phyloP scores from a whole-genome alignment of 2,329 filamentous ascomycete species.

The Geosmithia morbida region DNA sequence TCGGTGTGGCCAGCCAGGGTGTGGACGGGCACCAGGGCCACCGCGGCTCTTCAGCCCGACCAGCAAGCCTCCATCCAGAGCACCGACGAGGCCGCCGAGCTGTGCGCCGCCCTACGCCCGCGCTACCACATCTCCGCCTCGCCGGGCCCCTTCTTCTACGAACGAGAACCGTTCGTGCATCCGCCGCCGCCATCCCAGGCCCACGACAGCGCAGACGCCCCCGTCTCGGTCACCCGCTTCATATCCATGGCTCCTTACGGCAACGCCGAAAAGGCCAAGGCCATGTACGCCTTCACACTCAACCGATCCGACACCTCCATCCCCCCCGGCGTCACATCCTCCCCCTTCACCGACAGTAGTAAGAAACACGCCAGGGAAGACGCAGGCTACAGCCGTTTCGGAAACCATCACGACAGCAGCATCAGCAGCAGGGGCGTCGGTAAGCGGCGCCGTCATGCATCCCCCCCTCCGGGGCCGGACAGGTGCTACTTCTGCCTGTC shows the following conservation, averaged over 20 bases:
- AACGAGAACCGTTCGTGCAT: constrained; percentile 87
- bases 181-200: constrained; percentile 18
- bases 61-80: constrained; percentile 33
- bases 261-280: constrained; percentile 65
- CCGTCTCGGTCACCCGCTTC: constrained; percentile 64
- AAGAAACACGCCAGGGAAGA: constrained; percentile 41
- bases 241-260: constrained; percentile 73
- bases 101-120: constrained; percentile 71
- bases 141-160: constrained; percentile 55
- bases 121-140: constrained; percentile 77
- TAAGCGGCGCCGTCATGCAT: constrained; percentile 28
- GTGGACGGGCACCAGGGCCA: constrained; percentile 46
- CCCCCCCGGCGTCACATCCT: constrained; percentile 58
- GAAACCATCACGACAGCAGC: constrained; percentile 25
- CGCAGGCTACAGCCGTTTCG: constrained; percentile 39
- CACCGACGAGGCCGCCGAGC: constrained; percentile 58
- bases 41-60: constrained; percentile 36
- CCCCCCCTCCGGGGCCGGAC: constrained; percentile 54
- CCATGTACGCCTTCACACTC: constrained; percentile 65
- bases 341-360: constrained; percentile 47
- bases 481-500: constrained; percentile 94
- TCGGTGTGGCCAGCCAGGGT: constrained; percentile 71
- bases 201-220: constrained; percentile 19
- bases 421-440: constrained; percentile 22
- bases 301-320: constrained; percentile 49